Evolutionary conservation across 2,329 filamentous ascomycete species (phyloP).

Genomic region (Phaeosphaeria sp.): DNA sequence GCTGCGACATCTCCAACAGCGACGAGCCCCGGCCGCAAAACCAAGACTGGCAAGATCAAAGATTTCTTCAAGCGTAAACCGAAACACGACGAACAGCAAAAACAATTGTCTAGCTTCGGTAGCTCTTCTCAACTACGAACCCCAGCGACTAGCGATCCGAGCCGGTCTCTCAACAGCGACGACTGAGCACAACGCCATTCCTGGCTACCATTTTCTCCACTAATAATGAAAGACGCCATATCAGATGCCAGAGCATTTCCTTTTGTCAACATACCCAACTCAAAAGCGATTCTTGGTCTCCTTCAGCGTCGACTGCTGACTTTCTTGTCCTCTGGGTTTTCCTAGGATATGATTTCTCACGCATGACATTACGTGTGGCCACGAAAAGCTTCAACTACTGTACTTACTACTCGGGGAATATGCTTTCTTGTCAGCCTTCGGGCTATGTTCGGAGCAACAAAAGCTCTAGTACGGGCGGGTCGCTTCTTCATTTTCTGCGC

Average conservation of each 20-base stretch:
- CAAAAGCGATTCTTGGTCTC: conserved; percentile 27
- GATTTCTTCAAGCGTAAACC: conserved; percentile 47
- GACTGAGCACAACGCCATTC: conserved; percentile 29
- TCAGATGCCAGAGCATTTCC: conserved; percentile 26
- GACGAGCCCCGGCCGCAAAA: conserved; percentile 34
- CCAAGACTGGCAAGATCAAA: conserved; percentile 43
- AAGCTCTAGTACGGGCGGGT: not conserved
- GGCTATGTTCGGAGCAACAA: conserved; percentile 15
- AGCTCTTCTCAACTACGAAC: conserved; percentile 45
- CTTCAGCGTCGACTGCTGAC: conserved; percentile 13
- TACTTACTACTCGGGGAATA: conserved; percentile 18
- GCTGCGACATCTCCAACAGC: conserved; percentile 28
- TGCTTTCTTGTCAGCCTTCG: conserved; percentile 19
- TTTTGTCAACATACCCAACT: conserved; percentile 18
- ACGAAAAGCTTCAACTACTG: conserved; percentile 26
- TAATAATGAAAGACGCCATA: conserved; percentile 24
- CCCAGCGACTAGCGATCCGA: conserved; percentile 44
- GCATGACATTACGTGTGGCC: conserved; percentile 31
- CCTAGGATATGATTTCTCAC: conserved; percentile 24
- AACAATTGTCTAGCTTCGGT: conserved; percentile 43
- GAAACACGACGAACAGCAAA: conserved; percentile 37
- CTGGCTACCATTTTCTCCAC: conserved; percentile 11
- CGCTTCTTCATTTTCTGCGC: not conserved
- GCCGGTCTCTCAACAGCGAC: conserved; percentile 43
- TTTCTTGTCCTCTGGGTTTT: conserved; percentile 18